Base-by-base conservation (phyloP, 495 filamentous ascomycete genomes). In the Aspergillus ostianus region DNA sequence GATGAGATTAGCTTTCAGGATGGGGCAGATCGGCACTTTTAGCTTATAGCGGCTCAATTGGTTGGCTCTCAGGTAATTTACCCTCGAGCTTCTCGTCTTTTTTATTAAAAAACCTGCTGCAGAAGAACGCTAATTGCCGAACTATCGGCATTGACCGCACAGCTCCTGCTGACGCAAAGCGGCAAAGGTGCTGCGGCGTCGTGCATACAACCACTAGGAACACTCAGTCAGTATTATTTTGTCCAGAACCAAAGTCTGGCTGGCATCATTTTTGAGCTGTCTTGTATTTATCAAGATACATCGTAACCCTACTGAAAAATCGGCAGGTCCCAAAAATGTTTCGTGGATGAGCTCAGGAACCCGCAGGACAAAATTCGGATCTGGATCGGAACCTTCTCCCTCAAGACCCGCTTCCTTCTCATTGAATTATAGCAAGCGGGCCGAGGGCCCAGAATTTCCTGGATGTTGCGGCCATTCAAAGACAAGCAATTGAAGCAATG, bases 321-420 rank as follows among this genome's bases (percentile, higher is more conserved):
- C 36, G 10, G 2, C 36, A 13, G 10, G 8, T 17, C 36, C 13
- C 36, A 41, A 41, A 41, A 41, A 13, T 41, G 36, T 41, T 41
- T 10, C 36, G 3, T 15, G 3, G 1, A 10, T 41, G 6, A 12
- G 12, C 13, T 17, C 36, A 41, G 36, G 15, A 19, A 56, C 20
- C 12, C 6, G n/a, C 20, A 51, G 29, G 32, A 45, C 45, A 45
- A 56, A 53, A 13, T 30, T 51, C 47, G 59, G 53, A 15, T 51
- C 53, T 52, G n/a, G 46, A 51, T 56, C 53, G 30, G 54, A 41
- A 45, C 12, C 20, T 46, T 13, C 45, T 17, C 1, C 21, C 36
- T 15, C 10, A 15, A 6, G 36, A 41, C 36, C 36, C 36, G 36
- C n/a, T 9, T 36, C 26, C 15, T 47, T 46, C 55, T 49, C 29